Evolutionary conservation across 495 filamentous ascomycete species (phyloP), one percentile per base, ranked within the genome.

Genomic region (Filosporella fistucella): DNA sequence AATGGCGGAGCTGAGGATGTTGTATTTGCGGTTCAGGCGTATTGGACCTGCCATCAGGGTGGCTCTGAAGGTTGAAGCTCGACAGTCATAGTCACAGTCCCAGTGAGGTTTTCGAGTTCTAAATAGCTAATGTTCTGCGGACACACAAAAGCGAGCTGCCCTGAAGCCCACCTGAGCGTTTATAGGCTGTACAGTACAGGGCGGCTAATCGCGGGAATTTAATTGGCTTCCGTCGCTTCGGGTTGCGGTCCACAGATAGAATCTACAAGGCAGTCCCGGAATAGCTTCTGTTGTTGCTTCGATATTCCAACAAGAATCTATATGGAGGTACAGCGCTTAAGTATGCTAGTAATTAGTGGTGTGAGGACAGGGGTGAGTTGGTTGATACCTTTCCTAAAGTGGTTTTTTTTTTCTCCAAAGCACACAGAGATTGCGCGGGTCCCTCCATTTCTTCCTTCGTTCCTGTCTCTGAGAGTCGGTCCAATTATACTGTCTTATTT

Each of bases 31-130:
- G 45, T 48, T 48, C 34, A 41, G 45, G 45, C 45, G 45, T 40
- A 39, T 48, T 34, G 45, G 34, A 48, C 45, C 45, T 48, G 36
- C 45, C 36, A 48, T 48, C 45, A 48, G 39, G 45, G 45, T 48
- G 45, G 32, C 45, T 48, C 41, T 48, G 34, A 48, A 48, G 45
- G 45, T 39, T 39, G 45, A 48, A 48, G 45, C 45, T 48, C 45
- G 45, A 48, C 45, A 39, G 45, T 48, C 45, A 48, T 36, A 48
- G 23, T 48, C 30, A 30, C 34, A 48, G 34, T 48, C 45, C 45
- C 45, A 48, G 45, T 48, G 45, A 48, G 45, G 36, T 48, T 41
- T 40, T 48, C 45, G 45, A 48, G 45, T 48, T 48, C 45, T 36
- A 48, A 48, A 41, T 48, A 48, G 45, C 45, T 48, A 36, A 41